These are phyloP conservation scores for Naganishia vaughanmartiniae DNA, from an alignment of 768 basidiomycete species.

Conservation along the genomic window DNA sequence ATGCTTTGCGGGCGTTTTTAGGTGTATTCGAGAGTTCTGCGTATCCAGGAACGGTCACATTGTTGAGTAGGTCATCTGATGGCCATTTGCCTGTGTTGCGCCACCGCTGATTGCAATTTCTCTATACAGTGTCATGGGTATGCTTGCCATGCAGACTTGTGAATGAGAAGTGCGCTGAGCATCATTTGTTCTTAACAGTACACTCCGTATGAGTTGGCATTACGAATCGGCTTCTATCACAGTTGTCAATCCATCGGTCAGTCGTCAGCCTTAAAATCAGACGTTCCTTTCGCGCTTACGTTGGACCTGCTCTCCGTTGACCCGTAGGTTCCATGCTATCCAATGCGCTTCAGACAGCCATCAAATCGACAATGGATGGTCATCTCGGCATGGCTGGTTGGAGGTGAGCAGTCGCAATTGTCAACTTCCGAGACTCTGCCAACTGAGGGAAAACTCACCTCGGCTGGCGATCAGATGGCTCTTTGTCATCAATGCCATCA, in stretches of 20 bases:
- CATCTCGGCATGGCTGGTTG: slow-evolving; percentile 27
- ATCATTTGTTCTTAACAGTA: slow-evolving; percentile 30
- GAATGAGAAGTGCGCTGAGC: neutral
- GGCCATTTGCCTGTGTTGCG: neutral
- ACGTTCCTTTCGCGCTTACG: no score
- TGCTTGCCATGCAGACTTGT: neutral
- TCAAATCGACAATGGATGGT: slow-evolving; percentile 23
- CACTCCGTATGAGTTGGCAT: slow-evolving; percentile 44
- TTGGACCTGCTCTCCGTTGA: no score
- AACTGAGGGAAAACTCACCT: neutral
- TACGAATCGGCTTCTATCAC: slow-evolving; percentile 46
- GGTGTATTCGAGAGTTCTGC: slow-evolving; percentile 33
- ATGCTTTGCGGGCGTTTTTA: slow-evolving; percentile 31
- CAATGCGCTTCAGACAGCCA: slow-evolving; percentile 17
- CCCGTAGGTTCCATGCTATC: slow-evolving; percentile 26
- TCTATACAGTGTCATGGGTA: slow-evolving; percentile 17
- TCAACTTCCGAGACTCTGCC: neutral
- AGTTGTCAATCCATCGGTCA: slow-evolving; percentile 34
- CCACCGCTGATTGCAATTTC: neutral
- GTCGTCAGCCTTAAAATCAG: neutral
- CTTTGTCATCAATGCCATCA: slow-evolving; percentile 33
- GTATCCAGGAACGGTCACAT: slow-evolving; percentile 33
- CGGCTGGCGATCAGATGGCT: slow-evolving; percentile 2
- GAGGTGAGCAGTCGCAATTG: slow-evolving; percentile 1
- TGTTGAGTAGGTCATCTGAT: slow-evolving; percentile 27